These are phyloP conservation scores for Daphne laureola DNA, from an alignment of 441 rosid genomes.

Conservation along the genomic window DNA sequence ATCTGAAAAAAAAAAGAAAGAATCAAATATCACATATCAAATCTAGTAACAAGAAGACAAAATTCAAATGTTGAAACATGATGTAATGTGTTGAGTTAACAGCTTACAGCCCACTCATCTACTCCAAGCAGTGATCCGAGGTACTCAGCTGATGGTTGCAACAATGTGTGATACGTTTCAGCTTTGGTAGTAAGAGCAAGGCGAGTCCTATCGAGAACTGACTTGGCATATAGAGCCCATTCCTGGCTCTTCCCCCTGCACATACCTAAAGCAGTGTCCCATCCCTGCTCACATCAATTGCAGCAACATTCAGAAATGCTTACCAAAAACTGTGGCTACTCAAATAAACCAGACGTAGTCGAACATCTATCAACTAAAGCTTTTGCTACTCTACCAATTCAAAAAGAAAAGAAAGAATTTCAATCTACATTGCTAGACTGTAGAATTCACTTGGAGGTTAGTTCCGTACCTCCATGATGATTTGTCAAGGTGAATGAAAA, in stretches of 20 bases:
- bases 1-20: constrained; percentile 39
- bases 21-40: constrained; percentile 12
- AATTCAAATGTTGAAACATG: constrained; percentile 1
- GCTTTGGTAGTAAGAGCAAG: constrained; percentile 84
- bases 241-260: constrained; percentile 45
- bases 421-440: too few relatives aligned
- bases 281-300: constrained; percentile 48
- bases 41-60: constrained; percentile 5
- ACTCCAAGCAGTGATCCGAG: constrained; percentile 90
- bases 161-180: constrained; percentile 72
- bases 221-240: constrained; percentile 95
- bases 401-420: too few relatives aligned
- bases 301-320: too few relatives aligned
- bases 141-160: constrained; percentile 96
- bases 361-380: too few relatives aligned
- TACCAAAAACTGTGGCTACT: too few relatives aligned
- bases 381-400: too few relatives aligned
- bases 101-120: constrained; percentile 83
- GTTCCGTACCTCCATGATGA: too few relatives aligned
- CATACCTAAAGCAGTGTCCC: constrained; percentile 69
- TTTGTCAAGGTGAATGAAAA: too few relatives aligned
- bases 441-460: too few relatives aligned
- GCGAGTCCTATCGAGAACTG: constrained; percentile 94
- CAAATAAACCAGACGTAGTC: too few relatives aligned
- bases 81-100: constrained; percentile 16